phyloP scores from a whole-genome alignment of 2,329 filamentous ascomycete genomes.

The Polytolypa hystricis region DNA sequence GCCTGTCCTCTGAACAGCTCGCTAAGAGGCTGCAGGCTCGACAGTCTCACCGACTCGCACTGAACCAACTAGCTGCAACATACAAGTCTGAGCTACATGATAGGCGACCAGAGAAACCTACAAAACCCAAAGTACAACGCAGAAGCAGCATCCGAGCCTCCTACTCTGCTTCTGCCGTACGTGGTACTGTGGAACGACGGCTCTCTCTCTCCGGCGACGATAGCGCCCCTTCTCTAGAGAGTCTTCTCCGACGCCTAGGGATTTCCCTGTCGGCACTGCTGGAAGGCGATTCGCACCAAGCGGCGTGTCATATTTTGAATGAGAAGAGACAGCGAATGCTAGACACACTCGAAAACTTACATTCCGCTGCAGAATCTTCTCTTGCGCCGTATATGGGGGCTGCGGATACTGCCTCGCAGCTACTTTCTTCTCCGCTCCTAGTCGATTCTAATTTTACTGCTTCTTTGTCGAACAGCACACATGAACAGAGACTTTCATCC shows the following conservation, averaged over 20 bases:
- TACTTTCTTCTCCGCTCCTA: conserved; percentile 22
- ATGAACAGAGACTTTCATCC: conserved; percentile 18
- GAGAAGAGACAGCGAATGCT: conserved; percentile 22
- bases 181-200: conserved; percentile 4
- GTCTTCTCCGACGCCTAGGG: conserved; percentile 25
- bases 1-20: conserved; percentile 20
- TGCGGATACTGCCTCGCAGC: conserved; percentile 22
- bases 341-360: conserved; percentile 19
- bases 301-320: conserved; percentile 15
- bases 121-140: conserved; percentile 13
- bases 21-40: conserved; percentile 20
- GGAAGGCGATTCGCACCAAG: conserved; percentile 13
- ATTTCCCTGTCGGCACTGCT: conserved; percentile 20
- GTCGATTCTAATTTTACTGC: conserved; percentile 19
- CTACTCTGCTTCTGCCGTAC: conserved; percentile 10
- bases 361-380: conserved; percentile 21
- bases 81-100: conserved; percentile 23
- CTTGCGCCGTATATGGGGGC: conserved; percentile 19
- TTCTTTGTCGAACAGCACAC: conserved; percentile 19
- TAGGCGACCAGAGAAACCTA: conserved; percentile 10
- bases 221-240: conserved; percentile 20
- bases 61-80: conserved; percentile 21
- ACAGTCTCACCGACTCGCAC: conserved; percentile 25
- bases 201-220: conserved; percentile 9
- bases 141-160: conserved; percentile 19